Conservation (phyloP, 2,329 filamentous ascomycete species). For the Diaporthe vexans region DNA sequence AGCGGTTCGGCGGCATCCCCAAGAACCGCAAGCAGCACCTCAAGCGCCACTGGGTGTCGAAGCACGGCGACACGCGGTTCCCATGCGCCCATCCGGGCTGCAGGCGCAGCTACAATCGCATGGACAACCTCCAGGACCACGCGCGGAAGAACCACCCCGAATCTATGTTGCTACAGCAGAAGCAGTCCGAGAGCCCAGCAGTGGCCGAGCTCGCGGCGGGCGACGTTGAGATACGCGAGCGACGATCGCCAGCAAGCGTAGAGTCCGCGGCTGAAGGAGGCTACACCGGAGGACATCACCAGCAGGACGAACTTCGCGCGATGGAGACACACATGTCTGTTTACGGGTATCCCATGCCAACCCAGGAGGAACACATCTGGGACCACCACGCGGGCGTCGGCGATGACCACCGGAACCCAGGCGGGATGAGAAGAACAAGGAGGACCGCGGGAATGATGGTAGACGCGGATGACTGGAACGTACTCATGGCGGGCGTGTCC, state of each 20-base stretch:
- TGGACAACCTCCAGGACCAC: conserved; percentile 30
- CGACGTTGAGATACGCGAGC: neutral
- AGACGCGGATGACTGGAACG: neutral
- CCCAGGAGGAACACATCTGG: neutral
- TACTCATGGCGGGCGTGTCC: neutral
- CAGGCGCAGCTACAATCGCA: conserved; percentile 18
- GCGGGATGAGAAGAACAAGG: neutral
- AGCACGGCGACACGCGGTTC: neutral
- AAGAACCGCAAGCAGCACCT: conserved; percentile 31
- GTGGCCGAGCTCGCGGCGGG: conserved; percentile 4
- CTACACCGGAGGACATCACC: neutral
- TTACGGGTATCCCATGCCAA: neutral
- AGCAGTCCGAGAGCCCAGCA: neutral
- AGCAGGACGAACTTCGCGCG: neutral
- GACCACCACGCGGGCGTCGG: neutral
- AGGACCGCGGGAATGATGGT: neutral
- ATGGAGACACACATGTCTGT: neutral
- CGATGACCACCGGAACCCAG: neutral
- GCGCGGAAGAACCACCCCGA: neutral
- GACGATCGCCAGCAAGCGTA: neutral
- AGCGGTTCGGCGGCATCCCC: neutral
- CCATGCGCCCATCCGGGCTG: neutral
- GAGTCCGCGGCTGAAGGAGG: neutral
- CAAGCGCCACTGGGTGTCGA: conserved; percentile 11
- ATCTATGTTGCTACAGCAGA: too few species aligned